Evolutionary conservation across 164 flowering plant species (phyloP), one percentile per base, ranked within the genome.

Genomic region (Taxillus chinensis): DNA sequence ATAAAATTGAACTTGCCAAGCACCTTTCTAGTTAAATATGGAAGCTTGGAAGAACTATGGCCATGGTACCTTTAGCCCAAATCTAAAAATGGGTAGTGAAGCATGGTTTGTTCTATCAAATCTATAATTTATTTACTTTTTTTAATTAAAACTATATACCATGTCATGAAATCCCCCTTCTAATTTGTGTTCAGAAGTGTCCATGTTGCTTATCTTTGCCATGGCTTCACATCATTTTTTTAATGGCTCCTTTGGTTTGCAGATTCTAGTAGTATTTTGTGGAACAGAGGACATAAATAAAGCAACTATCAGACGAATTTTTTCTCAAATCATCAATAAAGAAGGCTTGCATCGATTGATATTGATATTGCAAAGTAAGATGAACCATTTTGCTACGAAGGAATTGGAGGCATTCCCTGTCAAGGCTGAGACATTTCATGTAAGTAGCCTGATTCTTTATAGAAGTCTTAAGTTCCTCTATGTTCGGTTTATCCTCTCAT

Each of bases 241-340:
- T 61, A 27, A 27, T 27, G 0, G 27, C 27, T 52, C 4, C 8
- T 51, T 39, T 3, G 4, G 6, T 68, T 53, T 72, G 74, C 73
- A 77, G 83, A 63, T 80, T 52, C 54, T 71, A 27, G 84, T 78
- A 2, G 15, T 78, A 52, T 78, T 74, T 45, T 68, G 70, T 62
- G 79, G 76, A 57, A 54, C 68, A 11, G 73, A 65, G 38, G 49
- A 41, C 40, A 45, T 78, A 6, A 80, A 55, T 10, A 9, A 52
- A 51, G 39, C 63, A 41, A 17, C 43, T 3, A 55, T 74, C 5
- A 50, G 69, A 4, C 50, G 10, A 11, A 55, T 77, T 39, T 14
- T 52, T 27, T 8, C 4, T 3, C 73, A 70, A 59, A 58, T 70
- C 16, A 15, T 42, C 11, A 17, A 51, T 27, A 68, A 50, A 39